Evolutionary conservation across 2,329 filamentous ascomycete species (phyloP).

Genomic region (Aplosporella prunicola): DNA sequence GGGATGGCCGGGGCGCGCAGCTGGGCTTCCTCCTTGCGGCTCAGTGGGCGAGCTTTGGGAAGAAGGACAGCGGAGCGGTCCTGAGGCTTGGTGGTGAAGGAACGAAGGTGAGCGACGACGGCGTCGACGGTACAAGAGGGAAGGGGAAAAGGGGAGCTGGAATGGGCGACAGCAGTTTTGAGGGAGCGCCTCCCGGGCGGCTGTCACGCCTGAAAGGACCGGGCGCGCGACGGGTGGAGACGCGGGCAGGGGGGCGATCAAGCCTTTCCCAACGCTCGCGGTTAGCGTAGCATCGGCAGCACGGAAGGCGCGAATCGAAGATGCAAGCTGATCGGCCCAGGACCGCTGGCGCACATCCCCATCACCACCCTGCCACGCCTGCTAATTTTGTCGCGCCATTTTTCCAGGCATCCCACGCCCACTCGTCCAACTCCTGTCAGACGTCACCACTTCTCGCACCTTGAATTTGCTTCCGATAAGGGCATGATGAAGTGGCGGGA

Average conservation of each 20-base stretch:
- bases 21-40: constrained; percentile 4
- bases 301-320: background rate
- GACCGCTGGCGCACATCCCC: background rate
- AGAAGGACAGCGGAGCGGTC: background rate
- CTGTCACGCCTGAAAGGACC: constrained; percentile 10
- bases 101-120: constrained; percentile 6
- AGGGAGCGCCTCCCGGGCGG: constrained; percentile 9
- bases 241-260: constrained; percentile 5
- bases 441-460: too few relatives aligned
- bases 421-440: too few relatives aligned
- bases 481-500: too few relatives aligned
- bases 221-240: constrained; percentile 8
- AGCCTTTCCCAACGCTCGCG: constrained; percentile 7
- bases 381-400: background rate
- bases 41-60: constrained; percentile 4
- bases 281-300: background rate
- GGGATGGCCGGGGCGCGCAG: constrained; percentile 6
- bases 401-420: too few relatives aligned
- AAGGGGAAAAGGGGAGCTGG: constrained; percentile 12
- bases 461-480: too few relatives aligned
- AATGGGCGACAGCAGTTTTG: constrained; percentile 12
- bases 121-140: constrained; percentile 9
- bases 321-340: background rate
- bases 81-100: constrained; percentile 3
- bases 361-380: too few relatives aligned